Conservation (phyloP, 192 early-diverging fungal species). For the Chytriomyces sp. region DNA sequence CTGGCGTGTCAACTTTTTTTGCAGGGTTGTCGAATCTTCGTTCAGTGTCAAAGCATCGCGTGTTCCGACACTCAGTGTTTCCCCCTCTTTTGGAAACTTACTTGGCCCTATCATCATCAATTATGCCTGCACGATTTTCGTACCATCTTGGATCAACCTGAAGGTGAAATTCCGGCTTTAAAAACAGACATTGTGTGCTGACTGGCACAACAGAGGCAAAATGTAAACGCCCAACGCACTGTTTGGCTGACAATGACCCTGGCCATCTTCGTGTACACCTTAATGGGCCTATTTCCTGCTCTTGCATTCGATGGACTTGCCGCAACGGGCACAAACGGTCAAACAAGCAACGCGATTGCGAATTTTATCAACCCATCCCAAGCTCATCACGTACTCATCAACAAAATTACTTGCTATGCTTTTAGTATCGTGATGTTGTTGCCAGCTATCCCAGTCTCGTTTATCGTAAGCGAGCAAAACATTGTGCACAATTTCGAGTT, state of each 20-base stretch:
- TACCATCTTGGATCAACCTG: conserved; percentile 62
- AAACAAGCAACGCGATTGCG: conserved; percentile 24
- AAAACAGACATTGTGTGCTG: not conserved
- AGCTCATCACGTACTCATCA: conserved; percentile 31
- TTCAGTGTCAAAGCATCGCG: conserved; percentile 18
- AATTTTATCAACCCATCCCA: conserved; percentile 27
- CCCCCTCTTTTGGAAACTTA: conserved; percentile 32
- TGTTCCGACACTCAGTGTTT: conserved; percentile 36
- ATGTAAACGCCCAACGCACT: conserved; percentile 52
- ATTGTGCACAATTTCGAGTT: conserved; percentile 47
- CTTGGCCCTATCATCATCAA: conserved; percentile 57
- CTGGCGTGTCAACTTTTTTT: too few relatives aligned
- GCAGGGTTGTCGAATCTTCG: conserved; percentile 24
- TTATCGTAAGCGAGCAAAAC: conserved; percentile 51
- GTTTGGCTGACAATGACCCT: conserved; percentile 49
- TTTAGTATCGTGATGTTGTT: conserved; percentile 57
- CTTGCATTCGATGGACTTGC: conserved; percentile 12
- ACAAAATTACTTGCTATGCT: conserved; percentile 44
- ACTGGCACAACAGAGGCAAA: conserved; percentile 33
- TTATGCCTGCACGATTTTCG: conserved; percentile 53
- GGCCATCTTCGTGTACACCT: conserved; percentile 42
- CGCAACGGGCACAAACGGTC: not conserved
- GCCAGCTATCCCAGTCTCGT: conserved; percentile 53
- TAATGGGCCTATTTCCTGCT: conserved; percentile 47
- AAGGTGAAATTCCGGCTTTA: conserved; percentile 39